Percentiles rank a stretch among this genome's conserved stretches.
Evolutionary conservation across 1,284 basidiomycete genomes (phyloP).

Genomic region (Trametes pubescens): DNA sequence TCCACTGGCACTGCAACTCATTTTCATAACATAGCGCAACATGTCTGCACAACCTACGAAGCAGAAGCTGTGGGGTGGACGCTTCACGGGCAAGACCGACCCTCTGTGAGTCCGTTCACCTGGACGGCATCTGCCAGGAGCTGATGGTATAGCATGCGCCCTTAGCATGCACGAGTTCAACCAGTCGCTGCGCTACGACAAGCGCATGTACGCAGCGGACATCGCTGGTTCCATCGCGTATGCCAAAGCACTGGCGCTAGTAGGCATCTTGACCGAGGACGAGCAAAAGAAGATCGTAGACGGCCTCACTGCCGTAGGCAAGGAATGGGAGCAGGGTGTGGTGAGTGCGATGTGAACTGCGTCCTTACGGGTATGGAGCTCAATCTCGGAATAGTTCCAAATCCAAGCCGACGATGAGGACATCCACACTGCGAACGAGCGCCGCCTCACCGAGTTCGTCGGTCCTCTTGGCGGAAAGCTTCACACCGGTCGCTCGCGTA

Average conservation of each 20-base stretch:
- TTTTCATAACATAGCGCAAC: background rate
- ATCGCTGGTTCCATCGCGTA: slow-evolving; percentile 96
- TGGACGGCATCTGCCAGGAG: background rate
- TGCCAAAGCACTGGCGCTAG: slow-evolving; percentile 83
- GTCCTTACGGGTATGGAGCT: background rate
- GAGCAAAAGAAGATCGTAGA: slow-evolving; percentile 81
- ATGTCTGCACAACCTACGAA: slow-evolving; percentile 73
- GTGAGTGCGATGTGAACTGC: slow-evolving; percentile 51
- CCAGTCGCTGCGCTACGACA: slow-evolving; percentile 94
- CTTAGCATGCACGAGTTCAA: slow-evolving; percentile 94
- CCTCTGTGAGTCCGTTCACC: slow-evolving; percentile 67
- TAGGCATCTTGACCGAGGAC: slow-evolving; percentile 80
- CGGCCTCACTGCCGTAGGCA: slow-evolving; percentile 81
- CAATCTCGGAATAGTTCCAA: slow-evolving; percentile 61
- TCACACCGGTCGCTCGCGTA: slow-evolving; percentile 95
- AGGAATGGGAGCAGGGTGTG: slow-evolving; percentile 84
- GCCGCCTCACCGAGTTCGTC: slow-evolving; percentile 92
- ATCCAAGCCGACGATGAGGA: slow-evolving; percentile 91
- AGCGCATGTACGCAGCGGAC: slow-evolving; percentile 92
- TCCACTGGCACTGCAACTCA: background rate
- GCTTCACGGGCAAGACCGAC: slow-evolving; percentile 90
- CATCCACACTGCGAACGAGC: slow-evolving; percentile 99
- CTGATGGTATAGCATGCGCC: slow-evolving; percentile 5
- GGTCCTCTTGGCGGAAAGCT: slow-evolving; percentile 92
- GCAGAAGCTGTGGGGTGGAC: slow-evolving; percentile 89